A percentile compares a stretch with the other conserved stretches of the same genome.
These are phyloP conservation scores for Rickenella mellea DNA, from an alignment of 768 basidiomycete genomes.

Conservation along the genomic window DNA sequence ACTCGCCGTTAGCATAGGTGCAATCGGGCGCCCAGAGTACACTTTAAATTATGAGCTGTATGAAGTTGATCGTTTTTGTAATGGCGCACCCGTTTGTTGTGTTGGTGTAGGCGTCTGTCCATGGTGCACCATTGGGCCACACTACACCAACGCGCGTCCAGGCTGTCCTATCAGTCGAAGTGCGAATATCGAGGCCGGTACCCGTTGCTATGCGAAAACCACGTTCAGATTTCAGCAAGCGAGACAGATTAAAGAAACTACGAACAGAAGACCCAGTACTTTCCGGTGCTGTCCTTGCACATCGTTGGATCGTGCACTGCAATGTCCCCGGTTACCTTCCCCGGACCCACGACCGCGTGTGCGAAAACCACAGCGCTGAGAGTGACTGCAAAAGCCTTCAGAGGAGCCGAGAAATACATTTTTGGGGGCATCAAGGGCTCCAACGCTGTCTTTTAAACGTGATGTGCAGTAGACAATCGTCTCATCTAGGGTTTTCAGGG, in stretches of 20 bases:
- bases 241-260: too few species aligned
- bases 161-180: constrained; percentile 35
- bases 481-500: too few species aligned
- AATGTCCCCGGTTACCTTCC: constrained; percentile 19
- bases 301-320: constrained; percentile 39
- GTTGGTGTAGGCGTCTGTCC: constrained; percentile 41
- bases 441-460: too few species aligned
- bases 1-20: constrained; percentile 14
- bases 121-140: constrained; percentile 40
- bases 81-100: constrained; percentile 28
- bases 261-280: constrained; percentile 43
- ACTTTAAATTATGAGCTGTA: constrained; percentile 8
- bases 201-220: constrained; percentile 29
- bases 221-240: too few species aligned
- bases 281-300: constrained; percentile 38
- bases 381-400: too few species aligned
- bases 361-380: too few species aligned
- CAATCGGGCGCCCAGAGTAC: constrained; percentile 26
- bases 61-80: background rate
- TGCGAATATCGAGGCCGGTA: constrained; percentile 38
- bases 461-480: too few species aligned
- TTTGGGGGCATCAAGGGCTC: too few species aligned
- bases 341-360: too few species aligned
- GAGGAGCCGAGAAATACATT: too few species aligned
- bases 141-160: constrained; percentile 38